phyloP scores from a whole-genome alignment of 306 rosid genomes.

The Ammopiptanthus mongolicus region DNA sequence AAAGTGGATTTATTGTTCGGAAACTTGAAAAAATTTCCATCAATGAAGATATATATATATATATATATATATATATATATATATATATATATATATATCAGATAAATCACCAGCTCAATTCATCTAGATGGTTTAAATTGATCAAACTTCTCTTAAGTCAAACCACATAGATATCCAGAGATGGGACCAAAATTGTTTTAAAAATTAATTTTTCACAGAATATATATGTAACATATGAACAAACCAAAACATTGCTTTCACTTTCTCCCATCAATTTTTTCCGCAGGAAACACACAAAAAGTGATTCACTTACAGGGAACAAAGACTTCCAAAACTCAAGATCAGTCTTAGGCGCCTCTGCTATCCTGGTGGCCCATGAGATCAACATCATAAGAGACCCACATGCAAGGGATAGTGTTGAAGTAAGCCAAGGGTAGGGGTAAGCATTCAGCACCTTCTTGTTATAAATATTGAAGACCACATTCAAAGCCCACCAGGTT shows the following conservation, averaged over 20 bases:
- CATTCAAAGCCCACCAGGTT: slow-evolving; percentile 90
- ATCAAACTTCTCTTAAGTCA: neutral
- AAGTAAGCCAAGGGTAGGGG: slow-evolving; percentile 92
- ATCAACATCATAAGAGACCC: slow-evolving; percentile 87
- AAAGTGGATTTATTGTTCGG: neutral
- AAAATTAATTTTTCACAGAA: neutral
- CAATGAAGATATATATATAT: neutral
- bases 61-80: too few species aligned
- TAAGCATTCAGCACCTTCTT: slow-evolving; percentile 92
- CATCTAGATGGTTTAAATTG: slow-evolving; percentile 3
- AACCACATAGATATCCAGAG: neutral
- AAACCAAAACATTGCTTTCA: slow-evolving; percentile 31
- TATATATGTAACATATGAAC: neutral
- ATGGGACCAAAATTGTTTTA: slow-evolving; percentile 8
- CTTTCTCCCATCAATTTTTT: slow-evolving; percentile 11
- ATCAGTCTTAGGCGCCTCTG: slow-evolving; percentile 84
- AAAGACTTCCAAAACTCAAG: slow-evolving; percentile 81
- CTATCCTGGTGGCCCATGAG: slow-evolving; percentile 77
- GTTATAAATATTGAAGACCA: slow-evolving; percentile 86
- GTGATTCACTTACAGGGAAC: slow-evolving; percentile 66
- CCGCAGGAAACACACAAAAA: slow-evolving; percentile 49
- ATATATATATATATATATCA: too few species aligned
- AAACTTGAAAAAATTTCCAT: neutral
- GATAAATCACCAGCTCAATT: neutral
- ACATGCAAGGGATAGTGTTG: slow-evolving; percentile 87